These are phyloP conservation scores for Papilionanthe hybrid DNA, from an alignment of 116 monocot genomes.

Conservation along the genomic window DNA sequence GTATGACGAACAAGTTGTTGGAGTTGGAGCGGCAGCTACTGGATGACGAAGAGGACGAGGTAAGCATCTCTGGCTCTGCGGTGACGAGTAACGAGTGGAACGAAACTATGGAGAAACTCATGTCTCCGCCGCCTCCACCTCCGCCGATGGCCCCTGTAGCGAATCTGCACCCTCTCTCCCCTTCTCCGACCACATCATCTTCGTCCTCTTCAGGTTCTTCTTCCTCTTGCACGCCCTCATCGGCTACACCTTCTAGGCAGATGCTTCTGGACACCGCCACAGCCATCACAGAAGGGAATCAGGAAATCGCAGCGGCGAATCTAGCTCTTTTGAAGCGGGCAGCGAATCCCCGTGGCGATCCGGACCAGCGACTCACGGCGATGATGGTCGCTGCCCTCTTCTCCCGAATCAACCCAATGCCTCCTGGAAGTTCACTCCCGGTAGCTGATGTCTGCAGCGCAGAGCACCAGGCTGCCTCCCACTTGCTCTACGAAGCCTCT, in stretches of 20 bases:
- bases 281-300: constrained; percentile 30
- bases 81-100: constrained; percentile 27
- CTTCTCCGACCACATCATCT: constrained; percentile 6
- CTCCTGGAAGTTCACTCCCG: not conserved
- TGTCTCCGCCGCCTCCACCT: constrained; percentile 10
- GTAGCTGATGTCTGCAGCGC: constrained; percentile 17
- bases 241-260: constrained; percentile 13
- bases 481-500: constrained; percentile 29
- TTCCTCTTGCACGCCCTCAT: constrained; percentile 17
- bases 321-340: constrained; percentile 20
- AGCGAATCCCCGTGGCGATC: constrained; percentile 32
- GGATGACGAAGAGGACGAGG: constrained; percentile 25
- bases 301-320: constrained; percentile 15
- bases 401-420: constrained; percentile 4
- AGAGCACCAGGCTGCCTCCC: constrained; percentile 25
- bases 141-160: not conserved
- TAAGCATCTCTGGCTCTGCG: constrained; percentile 18
- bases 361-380: constrained; percentile 43
- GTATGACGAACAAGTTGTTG: constrained; percentile 19
- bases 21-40: constrained; percentile 37
- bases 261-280: constrained; percentile 31
- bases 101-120: constrained; percentile 28
- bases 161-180: constrained; percentile 1
- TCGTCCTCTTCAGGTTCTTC: constrained; percentile 29
- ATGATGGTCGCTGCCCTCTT: constrained; percentile 29